A percentile compares a stretch with the other conserved stretches of the same genome.
Evolutionary conservation across 129 eudicot genomes (phyloP).

Genomic region (Centaurea solstitialis): DNA sequence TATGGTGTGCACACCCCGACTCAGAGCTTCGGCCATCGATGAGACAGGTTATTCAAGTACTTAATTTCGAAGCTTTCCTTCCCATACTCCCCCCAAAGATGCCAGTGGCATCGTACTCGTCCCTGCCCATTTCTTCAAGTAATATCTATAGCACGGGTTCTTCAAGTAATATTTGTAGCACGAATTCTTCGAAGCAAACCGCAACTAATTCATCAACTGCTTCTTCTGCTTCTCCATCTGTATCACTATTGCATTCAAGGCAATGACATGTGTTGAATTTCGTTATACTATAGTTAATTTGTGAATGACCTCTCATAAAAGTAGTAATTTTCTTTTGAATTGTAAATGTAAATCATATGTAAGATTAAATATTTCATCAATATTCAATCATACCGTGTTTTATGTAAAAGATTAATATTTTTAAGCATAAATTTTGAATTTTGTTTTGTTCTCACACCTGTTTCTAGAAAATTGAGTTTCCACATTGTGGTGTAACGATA

Average conservation of each 20-base stretch:
- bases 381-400: too few species aligned
- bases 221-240: slow-evolving; percentile 14
- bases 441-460: too few species aligned
- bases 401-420: too few species aligned
- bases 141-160: neutral
- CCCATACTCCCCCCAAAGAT: slow-evolving; percentile 30
- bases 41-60: slow-evolving; percentile 29
- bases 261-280: neutral
- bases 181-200: neutral
- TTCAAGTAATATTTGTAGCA: neutral
- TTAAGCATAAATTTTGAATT: too few species aligned
- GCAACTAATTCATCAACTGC: neutral
- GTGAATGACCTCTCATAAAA: too few species aligned
- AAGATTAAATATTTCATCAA: too few species aligned
- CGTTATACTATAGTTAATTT: too few species aligned
- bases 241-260: slow-evolving; percentile 4
- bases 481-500: too few species aligned
- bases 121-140: neutral
- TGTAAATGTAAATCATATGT: too few species aligned
- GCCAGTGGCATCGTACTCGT: slow-evolving; percentile 26
- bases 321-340: too few species aligned
- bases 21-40: slow-evolving; percentile 27
- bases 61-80: slow-evolving; percentile 23
- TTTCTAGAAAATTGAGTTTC: too few species aligned
- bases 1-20: slow-evolving; percentile 43